A percentile compares a stretch with the other conserved stretches of the same genome.
phyloP scores from a whole-genome alignment of 2,329 filamentous ascomycete genomes.

The Dothideomycetes sp. region DNA sequence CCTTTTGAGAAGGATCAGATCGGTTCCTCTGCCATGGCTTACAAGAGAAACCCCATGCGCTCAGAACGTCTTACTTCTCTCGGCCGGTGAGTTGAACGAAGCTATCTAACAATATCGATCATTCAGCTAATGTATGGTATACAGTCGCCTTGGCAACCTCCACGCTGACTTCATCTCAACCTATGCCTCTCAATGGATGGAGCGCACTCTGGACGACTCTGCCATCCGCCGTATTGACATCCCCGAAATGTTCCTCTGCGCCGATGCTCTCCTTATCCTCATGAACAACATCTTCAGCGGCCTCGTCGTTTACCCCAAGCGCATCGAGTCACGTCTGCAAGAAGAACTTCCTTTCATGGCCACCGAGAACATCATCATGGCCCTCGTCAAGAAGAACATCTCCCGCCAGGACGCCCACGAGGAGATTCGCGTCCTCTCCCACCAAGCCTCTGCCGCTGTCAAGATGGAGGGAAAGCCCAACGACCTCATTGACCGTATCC shows the following conservation, averaged over 20 bases:
- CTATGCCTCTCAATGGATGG: slow-evolving; percentile 63
- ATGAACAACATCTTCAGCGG: slow-evolving; percentile 63
- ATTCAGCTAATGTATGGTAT: background rate
- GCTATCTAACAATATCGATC: slow-evolving; percentile 25
- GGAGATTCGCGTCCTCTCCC: slow-evolving; percentile 68
- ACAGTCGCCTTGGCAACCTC: slow-evolving; percentile 31
- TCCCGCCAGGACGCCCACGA: slow-evolving; percentile 78
- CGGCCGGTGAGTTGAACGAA: slow-evolving; percentile 26
- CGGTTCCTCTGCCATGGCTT: slow-evolving; percentile 55
- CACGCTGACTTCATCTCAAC: slow-evolving; percentile 52
- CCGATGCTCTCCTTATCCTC: slow-evolving; percentile 28
- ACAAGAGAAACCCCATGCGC: slow-evolving; percentile 52
- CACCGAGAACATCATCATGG: slow-evolving; percentile 67
- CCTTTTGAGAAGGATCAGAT: slow-evolving; percentile 74
- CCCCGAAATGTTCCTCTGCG: slow-evolving; percentile 37
- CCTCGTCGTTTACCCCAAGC: slow-evolving; percentile 65
- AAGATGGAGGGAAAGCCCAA: slow-evolving; percentile 66
- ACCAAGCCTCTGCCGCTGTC: slow-evolving; percentile 61
- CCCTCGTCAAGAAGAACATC: slow-evolving; percentile 56
- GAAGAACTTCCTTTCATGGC: slow-evolving; percentile 82
- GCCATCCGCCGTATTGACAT: slow-evolving; percentile 51
- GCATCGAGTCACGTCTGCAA: slow-evolving; percentile 56
- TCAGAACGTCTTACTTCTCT: slow-evolving; percentile 51
- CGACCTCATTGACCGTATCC: slow-evolving; percentile 72
- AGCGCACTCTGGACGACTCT: slow-evolving; percentile 67